Evolutionary conservation across 2,329 filamentous ascomycete species (phyloP).

Genomic region (Fusarium sulawesiense): DNA sequence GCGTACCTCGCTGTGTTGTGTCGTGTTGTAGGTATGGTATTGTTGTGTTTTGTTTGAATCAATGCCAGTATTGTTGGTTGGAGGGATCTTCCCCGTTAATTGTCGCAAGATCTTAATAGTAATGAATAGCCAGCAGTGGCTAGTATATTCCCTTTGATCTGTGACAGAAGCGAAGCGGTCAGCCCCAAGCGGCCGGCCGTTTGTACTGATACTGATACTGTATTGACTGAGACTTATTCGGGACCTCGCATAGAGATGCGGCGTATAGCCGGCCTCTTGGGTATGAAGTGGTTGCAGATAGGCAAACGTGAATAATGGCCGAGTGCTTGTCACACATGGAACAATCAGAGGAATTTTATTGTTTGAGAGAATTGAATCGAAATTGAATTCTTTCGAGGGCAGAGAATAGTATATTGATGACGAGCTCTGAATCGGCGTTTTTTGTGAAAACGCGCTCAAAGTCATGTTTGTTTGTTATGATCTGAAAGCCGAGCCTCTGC

Average conservation of each 20-base stretch:
- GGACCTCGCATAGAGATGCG: constrained; percentile 41
- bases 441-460: constrained; percentile 34
- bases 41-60: constrained; percentile 11
- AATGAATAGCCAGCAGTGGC: constrained; percentile 3
- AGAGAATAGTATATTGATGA: constrained; percentile 17
- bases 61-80: constrained; percentile 10
- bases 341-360: constrained; percentile 11
- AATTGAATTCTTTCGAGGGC: constrained; percentile 3
- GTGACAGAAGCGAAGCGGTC: constrained; percentile 34
- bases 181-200: constrained; percentile 34
- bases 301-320: constrained; percentile 19
- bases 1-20: constrained; percentile 14
- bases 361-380: constrained; percentile 13
- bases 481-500: constrained; percentile 24
- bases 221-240: constrained; percentile 36
- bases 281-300: constrained; percentile 33
- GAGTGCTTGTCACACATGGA: constrained; percentile 22
- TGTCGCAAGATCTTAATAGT: background rate
- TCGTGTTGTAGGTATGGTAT: background rate
- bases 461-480: constrained; percentile 43
- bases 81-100: constrained; percentile 2
- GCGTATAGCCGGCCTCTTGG: constrained; percentile 34
- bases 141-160: constrained; percentile 10
- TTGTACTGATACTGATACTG: constrained; percentile 2
- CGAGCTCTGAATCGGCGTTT: constrained; percentile 6